Percentiles rank a stretch among this genome's conserved stretches.
Evolutionary conservation across 768 basidiomycete species (phyloP).

Genomic region (Tylopilus cervinicoccineus): DNA sequence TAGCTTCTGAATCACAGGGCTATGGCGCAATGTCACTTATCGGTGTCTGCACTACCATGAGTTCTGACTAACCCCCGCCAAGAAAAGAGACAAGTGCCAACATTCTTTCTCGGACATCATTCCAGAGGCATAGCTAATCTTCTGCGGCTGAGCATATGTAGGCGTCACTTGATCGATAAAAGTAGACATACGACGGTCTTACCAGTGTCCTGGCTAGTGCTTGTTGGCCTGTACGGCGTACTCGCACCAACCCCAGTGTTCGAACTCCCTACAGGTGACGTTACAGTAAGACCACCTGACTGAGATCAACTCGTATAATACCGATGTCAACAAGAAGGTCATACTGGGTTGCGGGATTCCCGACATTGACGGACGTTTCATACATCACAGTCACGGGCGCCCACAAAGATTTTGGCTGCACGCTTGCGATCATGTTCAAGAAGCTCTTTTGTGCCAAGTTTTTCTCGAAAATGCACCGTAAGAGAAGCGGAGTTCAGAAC

Average conservation of each 20-base stretch:
- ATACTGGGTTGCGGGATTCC: slow-evolving; percentile 45
- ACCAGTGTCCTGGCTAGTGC: slow-evolving; percentile 41
- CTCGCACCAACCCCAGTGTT: slow-evolving; percentile 60
- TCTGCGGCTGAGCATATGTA: slow-evolving; percentile 24
- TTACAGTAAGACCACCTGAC: background rate
- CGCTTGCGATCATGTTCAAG: slow-evolving; percentile 51
- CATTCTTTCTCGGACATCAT: slow-evolving; percentile 51
- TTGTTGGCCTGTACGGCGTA: slow-evolving; percentile 42
- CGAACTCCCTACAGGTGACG: slow-evolving; percentile 33
- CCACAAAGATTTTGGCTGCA: slow-evolving; percentile 48
- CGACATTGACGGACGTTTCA: slow-evolving; percentile 48
- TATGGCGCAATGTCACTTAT: slow-evolving; percentile 40
- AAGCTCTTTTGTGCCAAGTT: slow-evolving; percentile 43
- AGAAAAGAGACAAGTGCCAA: slow-evolving; percentile 16
- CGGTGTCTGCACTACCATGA: slow-evolving; percentile 36
- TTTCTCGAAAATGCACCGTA: slow-evolving; percentile 37
- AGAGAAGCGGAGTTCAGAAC: slow-evolving; percentile 42
- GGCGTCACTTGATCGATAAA: background rate
- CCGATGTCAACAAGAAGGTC: slow-evolving; percentile 58
- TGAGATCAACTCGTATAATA: background rate
- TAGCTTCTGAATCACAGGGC: slow-evolving; percentile 43
- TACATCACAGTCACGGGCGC: slow-evolving; percentile 42
- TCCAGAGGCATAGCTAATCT: slow-evolving; percentile 53
- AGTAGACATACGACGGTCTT: slow-evolving; percentile 32
- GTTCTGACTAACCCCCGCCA: background rate